phyloP scores from a whole-genome alignment of 768 basidiomycete species.

The Wakefieldia striispora region DNA sequence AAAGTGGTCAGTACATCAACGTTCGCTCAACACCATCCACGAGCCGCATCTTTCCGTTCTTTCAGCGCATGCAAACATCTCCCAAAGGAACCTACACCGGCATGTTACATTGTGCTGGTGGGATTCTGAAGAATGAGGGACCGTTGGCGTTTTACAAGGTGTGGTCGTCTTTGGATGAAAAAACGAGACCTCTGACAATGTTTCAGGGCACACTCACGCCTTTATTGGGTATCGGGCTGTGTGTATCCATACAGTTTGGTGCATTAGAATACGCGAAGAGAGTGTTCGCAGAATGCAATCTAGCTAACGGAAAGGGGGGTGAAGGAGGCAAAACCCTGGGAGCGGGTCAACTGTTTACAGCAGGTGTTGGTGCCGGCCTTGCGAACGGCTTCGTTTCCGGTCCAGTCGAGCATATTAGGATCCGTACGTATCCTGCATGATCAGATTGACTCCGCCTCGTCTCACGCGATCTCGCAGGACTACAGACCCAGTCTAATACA shows the following conservation, averaged over 20 bases:
- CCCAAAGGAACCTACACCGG: slow-evolving; percentile 85
- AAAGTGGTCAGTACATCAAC: slow-evolving; percentile 72
- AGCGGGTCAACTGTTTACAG: slow-evolving; percentile 61
- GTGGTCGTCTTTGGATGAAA: slow-evolving; percentile 1
- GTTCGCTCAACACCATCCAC: neutral
- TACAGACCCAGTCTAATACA: slow-evolving; percentile 85
- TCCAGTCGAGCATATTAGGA: slow-evolving; percentile 97
- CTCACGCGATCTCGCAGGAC: slow-evolving; percentile 45
- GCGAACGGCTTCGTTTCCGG: slow-evolving; percentile 93
- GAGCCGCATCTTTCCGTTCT: slow-evolving; percentile 10
- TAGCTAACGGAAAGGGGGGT: slow-evolving; percentile 57
- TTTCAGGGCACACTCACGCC: slow-evolving; percentile 85
- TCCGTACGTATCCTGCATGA: slow-evolving; percentile 33
- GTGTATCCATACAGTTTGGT: slow-evolving; percentile 95
- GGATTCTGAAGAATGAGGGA: slow-evolving; percentile 87
- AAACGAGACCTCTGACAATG: slow-evolving; percentile 1
- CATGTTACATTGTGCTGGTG: slow-evolving; percentile 88
- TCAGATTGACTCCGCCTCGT: neutral
- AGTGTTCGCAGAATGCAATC: slow-evolving; percentile 64
- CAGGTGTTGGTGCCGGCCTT: slow-evolving; percentile 84
- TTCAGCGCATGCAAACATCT: slow-evolving; percentile 91
- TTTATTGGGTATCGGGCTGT: slow-evolving; percentile 87
- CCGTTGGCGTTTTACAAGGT: slow-evolving; percentile 96
- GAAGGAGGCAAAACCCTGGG: slow-evolving; percentile 59
- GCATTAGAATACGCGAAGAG: slow-evolving; percentile 86